Percentiles rank a stretch among this genome's conserved stretches.
Conservation (phyloP, 352 stramenopile genomes). For the Globisporangium radiosum region DNA sequence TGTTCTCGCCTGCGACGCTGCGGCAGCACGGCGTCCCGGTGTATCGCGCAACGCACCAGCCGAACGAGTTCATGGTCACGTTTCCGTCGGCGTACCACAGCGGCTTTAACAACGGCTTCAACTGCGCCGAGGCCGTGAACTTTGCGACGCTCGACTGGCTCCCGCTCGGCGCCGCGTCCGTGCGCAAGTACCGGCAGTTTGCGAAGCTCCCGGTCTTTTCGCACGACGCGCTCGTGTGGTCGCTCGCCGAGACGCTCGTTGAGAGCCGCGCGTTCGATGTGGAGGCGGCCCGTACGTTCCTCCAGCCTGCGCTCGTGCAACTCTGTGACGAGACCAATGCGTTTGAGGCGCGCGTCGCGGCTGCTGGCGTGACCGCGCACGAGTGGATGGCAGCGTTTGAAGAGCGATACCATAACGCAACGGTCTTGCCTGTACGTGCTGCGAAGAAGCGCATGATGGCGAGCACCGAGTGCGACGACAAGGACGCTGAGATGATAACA, state of each 20-base stretch:
- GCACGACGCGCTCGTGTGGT: slow-evolving; percentile 79
- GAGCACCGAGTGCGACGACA: slow-evolving; percentile 16
- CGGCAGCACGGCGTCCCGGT: slow-evolving; percentile 88
- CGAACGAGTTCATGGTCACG: slow-evolving; percentile 98
- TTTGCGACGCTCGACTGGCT: slow-evolving; percentile 89
- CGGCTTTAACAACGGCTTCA: slow-evolving; percentile 97
- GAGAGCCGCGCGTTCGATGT: slow-evolving; percentile 50
- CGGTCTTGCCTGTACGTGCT: slow-evolving; percentile 4
- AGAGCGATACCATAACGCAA: slow-evolving; percentile 17
- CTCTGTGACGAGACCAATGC: slow-evolving; percentile 45
- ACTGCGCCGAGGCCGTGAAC: slow-evolving; percentile 88
- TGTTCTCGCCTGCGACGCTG: slow-evolving; percentile 72
- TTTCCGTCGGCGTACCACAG: slow-evolving; percentile 97
- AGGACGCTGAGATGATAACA: slow-evolving; percentile 19
- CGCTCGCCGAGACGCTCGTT: slow-evolving; percentile 60
- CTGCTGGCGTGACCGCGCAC: slow-evolving; percentile 24
- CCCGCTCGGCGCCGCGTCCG: slow-evolving; percentile 65
- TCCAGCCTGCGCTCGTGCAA: slow-evolving; percentile 59
- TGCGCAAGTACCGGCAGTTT: slow-evolving; percentile 72
- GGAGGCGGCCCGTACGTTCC: slow-evolving; percentile 31
- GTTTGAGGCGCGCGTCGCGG: slow-evolving; percentile 39
- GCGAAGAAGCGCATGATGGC: slow-evolving; percentile 16
- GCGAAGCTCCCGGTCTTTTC: slow-evolving; percentile 81
- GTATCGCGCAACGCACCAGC: slow-evolving; percentile 91
- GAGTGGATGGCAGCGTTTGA: slow-evolving; percentile 55